Evolutionary conservation across 306 rosid species (phyloP), one percentile per base, ranked within the genome.

Genomic region (Leucaena leucocephala): DNA sequence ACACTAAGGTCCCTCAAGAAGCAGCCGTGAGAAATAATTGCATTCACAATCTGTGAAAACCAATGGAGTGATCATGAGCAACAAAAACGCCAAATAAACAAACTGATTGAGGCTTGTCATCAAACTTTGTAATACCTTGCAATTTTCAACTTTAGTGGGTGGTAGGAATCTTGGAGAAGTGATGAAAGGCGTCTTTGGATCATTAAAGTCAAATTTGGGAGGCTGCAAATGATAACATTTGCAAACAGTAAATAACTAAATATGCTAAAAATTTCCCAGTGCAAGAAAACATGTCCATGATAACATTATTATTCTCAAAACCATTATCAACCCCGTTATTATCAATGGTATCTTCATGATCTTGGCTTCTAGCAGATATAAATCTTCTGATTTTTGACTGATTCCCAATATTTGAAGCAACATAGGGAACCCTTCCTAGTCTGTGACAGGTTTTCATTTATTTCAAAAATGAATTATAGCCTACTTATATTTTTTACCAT

Each of bases 111-210:
- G 75, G 75, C 80, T 71, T 76, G 11, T 48, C 64, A 22, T 22
- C 27, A 58, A 58, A 27, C 16, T 9, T 3, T 71, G 82, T 54
- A 86, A 68, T 87, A 95, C 99, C 97, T 90, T 90, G 99, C 99
- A 90, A 79, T 89, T 86, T 80, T 95, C 98, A 76, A 95, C 91
- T 91, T 95, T 95, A 19, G 98, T 87, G n/a, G 99, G 98, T 3
- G 99, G 99, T 43, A 95, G 88, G 86, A 93, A 93, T 87, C 99
- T 87, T 48, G 98, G 98, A 69, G 98, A 95, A 38, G 99, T 95
- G 88, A 79, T 93, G 87, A 95, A 95, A 78, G 99, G 99, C 46
- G 99, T 95, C 88, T 91, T 91, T 50, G 98, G 97, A 80, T 95
- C 93, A 86, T 90, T 87, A 88, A 95, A 93, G 64, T 90, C 88